phyloP scores from a whole-genome alignment of 179 eudicot genomes.

The Pouteria campechiana region DNA sequence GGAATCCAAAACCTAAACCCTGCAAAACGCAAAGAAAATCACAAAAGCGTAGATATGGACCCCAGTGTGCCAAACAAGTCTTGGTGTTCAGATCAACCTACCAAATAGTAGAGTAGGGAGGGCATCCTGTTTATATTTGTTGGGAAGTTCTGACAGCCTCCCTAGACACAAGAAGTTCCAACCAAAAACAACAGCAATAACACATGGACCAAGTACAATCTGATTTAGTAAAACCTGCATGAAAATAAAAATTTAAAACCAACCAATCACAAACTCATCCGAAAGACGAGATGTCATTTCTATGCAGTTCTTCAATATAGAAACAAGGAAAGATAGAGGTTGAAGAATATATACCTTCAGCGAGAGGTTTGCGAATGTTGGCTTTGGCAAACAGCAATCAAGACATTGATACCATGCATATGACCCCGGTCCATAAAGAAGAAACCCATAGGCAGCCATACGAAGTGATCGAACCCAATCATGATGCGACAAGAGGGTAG shows the following conservation, averaged over 20 bases:
- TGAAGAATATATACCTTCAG: slow-evolving; percentile 38
- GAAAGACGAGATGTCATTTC: background rate
- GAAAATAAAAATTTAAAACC: background rate
- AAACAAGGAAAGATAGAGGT: background rate
- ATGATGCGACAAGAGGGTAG: slow-evolving; percentile 45
- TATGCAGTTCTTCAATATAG: too few species aligned
- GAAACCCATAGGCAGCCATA: slow-evolving; percentile 87
- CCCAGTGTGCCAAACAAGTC: background rate
- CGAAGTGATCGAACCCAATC: slow-evolving; percentile 85
- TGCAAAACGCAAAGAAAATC: slow-evolving; percentile 19
- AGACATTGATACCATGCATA: slow-evolving; percentile 86
- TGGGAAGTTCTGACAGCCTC: slow-evolving; percentile 74
- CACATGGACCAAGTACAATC: slow-evolving; percentile 79
- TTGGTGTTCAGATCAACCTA: too few species aligned
- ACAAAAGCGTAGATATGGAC: background rate
- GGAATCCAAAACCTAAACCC: slow-evolving; percentile 98
- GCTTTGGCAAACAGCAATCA: slow-evolving; percentile 68
- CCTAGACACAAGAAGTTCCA: slow-evolving; percentile 94
- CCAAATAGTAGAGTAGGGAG: slow-evolving; percentile 64
- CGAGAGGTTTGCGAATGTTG: slow-evolving; percentile 48
- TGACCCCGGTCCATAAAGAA: slow-evolving; percentile 88
- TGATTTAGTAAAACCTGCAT: slow-evolving; percentile 81
- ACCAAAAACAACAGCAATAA: slow-evolving; percentile 87
- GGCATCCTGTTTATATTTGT: slow-evolving; percentile 73
- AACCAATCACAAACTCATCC: background rate